phyloP scores from a whole-genome alignment of 2,329 filamentous ascomycete species.

The Talaromyces sp. region DNA sequence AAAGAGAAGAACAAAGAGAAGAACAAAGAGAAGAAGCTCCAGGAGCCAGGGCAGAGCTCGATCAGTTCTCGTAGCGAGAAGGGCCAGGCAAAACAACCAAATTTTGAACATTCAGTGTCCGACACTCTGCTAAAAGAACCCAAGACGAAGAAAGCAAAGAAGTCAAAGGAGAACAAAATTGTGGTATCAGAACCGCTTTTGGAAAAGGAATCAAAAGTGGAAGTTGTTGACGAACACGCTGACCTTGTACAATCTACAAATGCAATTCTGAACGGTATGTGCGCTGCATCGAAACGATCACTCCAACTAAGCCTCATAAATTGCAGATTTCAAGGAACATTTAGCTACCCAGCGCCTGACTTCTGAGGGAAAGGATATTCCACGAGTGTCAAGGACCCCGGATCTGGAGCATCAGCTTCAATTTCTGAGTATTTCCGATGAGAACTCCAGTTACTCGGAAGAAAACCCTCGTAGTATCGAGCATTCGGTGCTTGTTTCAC shows the following conservation, averaged over 20 bases:
- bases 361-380: not conserved
- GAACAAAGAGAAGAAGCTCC: not conserved
- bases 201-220: not conserved
- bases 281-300: not conserved
- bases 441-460: not conserved
- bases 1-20: constrained; percentile 7
- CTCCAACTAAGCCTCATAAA: not conserved
- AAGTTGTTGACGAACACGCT: constrained; percentile 2
- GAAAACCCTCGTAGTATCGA: constrained; percentile 13
- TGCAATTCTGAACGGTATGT: constrained; percentile 18
- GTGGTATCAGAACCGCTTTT: not conserved
- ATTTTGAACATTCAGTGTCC: not conserved
- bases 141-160: constrained; percentile 5
- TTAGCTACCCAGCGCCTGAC: constrained; percentile 11
- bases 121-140: not conserved
- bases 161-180: constrained; percentile 6
- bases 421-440: constrained; percentile 14
- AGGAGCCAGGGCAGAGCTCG: not conserved
- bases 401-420: constrained; percentile 16
- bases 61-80: not conserved
- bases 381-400: constrained; percentile 2
- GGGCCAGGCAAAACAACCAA: not conserved
- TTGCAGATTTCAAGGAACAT: constrained; percentile 18
- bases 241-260: constrained; percentile 16
- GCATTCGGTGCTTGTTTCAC: constrained; percentile 16